Evolutionary conservation across 768 basidiomycete genomes (phyloP).

Genomic region (Termitomyces sp.): DNA sequence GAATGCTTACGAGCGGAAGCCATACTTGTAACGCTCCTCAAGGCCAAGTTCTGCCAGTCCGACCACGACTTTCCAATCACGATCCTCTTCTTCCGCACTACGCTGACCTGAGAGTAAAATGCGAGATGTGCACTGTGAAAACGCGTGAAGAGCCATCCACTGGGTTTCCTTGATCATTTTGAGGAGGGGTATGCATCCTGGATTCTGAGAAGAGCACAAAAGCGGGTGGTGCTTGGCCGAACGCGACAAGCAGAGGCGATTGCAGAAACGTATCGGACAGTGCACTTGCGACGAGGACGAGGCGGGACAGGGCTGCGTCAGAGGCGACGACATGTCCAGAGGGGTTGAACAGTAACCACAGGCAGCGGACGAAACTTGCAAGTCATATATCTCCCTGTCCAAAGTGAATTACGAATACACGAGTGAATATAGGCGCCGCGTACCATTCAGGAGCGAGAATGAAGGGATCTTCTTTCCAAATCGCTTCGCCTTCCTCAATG

Average conservation of each 20-base stretch:
- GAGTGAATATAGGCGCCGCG: background rate
- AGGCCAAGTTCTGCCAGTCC: conserved; percentile 73
- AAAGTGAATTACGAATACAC: background rate
- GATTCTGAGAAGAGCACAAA: conserved; percentile 74
- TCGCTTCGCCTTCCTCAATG: conserved; percentile 65
- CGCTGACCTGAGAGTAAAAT: conserved; percentile 53
- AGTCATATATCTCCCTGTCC: conserved; percentile 72
- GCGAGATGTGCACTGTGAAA: conserved; percentile 61
- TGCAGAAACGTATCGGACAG: conserved; percentile 76
- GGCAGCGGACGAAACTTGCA: conserved; percentile 54
- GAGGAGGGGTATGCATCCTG: conserved; percentile 57
- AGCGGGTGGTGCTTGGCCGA: conserved; percentile 64
- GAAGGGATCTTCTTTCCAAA: conserved; percentile 88
- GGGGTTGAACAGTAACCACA: conserved; percentile 77
- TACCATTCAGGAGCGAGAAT: conserved; percentile 80
- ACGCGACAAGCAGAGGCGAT: conserved; percentile 68
- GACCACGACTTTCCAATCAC: conserved; percentile 53
- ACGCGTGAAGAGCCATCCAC: conserved; percentile 78
- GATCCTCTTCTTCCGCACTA: conserved; percentile 36
- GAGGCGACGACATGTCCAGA: conserved; percentile 38
- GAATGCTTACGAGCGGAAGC: conserved; percentile 38
- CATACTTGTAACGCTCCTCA: conserved; percentile 60
- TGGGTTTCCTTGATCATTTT: conserved; percentile 53
- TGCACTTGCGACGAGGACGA: conserved; percentile 29
- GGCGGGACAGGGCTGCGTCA: conserved; percentile 51